Conservation (phyloP, 2,329 filamentous ascomycete species). For the Scortechinia acanthostroma region DNA sequence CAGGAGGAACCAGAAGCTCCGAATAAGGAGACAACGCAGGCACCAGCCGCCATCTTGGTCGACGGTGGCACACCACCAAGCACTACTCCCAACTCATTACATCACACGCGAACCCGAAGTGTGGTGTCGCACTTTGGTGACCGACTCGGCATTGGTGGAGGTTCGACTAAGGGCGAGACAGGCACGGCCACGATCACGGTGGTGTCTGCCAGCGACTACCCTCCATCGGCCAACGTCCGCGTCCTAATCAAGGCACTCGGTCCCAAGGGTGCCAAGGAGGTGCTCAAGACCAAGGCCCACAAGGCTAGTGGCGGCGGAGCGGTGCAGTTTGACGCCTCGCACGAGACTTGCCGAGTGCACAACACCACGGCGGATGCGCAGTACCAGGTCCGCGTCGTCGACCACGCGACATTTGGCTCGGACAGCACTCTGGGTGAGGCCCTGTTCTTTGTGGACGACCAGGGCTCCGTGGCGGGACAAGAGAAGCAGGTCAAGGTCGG, state of each 20-base stretch:
- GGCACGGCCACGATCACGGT: conserved; percentile 78
- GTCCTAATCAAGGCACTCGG: conserved; percentile 63
- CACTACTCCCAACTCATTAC: conserved; percentile 3
- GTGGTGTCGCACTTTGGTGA: conserved; percentile 55
- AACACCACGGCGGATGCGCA: conserved; percentile 81
- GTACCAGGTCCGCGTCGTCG: conserved; percentile 78
- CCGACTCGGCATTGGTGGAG: conserved; percentile 58
- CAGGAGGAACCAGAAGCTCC: neutral
- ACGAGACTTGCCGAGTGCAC: conserved; percentile 70
- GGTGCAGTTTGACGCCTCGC: conserved; percentile 70
- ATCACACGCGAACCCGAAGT: conserved; percentile 28
- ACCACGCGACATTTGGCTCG: conserved; percentile 75
- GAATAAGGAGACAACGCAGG: neutral
- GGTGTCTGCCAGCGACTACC: conserved; percentile 72
- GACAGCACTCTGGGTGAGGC: conserved; percentile 70
- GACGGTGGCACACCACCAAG: conserved; percentile 3
- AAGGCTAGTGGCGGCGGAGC: conserved; percentile 63
- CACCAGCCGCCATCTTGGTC: neutral
- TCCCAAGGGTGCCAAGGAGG: conserved; percentile 61
- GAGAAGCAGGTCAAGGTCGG: neutral
- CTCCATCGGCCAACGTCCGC: conserved; percentile 71
- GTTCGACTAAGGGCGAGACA: conserved; percentile 49
- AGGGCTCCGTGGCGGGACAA: neutral
- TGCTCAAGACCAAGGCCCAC: conserved; percentile 88
- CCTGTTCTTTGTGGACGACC: neutral